Conservation (phyloP, 2,329 filamentous ascomycete species). For the Teratosphaeria nubilosa region DNA sequence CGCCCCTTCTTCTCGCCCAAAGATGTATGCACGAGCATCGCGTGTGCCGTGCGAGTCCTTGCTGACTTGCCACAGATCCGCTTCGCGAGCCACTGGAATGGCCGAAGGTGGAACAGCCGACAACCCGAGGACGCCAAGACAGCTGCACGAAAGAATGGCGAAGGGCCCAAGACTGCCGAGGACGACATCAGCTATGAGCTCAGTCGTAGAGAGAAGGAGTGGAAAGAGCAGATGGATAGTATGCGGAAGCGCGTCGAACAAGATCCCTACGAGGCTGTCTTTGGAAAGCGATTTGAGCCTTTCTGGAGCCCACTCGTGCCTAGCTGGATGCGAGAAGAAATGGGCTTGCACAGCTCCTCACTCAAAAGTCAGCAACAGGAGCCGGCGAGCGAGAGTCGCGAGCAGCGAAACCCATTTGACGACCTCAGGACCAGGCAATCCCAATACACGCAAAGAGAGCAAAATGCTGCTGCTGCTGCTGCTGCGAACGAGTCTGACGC, state of each 20-base stretch:
- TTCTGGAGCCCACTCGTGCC: conserved; percentile 25
- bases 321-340: conserved; percentile 22
- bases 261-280: conserved; percentile 35
- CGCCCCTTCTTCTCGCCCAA: conserved; percentile 18
- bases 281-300: conserved; percentile 29
- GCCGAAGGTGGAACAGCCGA: not conserved
- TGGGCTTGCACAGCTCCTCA: conserved; percentile 9
- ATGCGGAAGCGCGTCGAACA: conserved; percentile 27
- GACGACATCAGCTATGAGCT: conserved; percentile 15
- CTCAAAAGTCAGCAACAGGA: conserved; percentile 3
- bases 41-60: not conserved
- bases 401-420: not conserved
- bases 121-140: conserved; percentile 7
- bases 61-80: conserved; percentile 15
- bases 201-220: conserved; percentile 19
- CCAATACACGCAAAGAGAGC: not conserved
- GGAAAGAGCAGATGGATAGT: conserved; percentile 25
- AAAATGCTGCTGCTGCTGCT: not conserved
- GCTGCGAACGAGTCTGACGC: not conserved
- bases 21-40: not conserved
- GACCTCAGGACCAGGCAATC: not conserved
- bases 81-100: conserved; percentile 18
- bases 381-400: not conserved
- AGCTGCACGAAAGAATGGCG: conserved; percentile 3
- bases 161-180: conserved; percentile 1